phyloP scores from a whole-genome alignment of 2,329 filamentous ascomycete genomes.

The Hirsutella minnesotensis region DNA sequence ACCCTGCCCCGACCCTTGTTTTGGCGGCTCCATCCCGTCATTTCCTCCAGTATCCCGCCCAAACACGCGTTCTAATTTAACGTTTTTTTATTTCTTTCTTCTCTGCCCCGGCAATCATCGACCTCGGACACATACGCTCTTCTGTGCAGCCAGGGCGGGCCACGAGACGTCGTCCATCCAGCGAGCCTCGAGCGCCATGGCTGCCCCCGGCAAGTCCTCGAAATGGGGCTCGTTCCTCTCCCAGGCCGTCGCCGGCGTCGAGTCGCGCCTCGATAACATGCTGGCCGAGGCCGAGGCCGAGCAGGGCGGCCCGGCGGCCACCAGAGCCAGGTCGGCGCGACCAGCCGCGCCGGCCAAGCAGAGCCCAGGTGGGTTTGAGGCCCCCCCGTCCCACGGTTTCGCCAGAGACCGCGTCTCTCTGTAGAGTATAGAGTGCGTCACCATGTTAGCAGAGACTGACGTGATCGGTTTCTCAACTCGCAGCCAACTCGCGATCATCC shows the following conservation, averaged over 20 bases:
- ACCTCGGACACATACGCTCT: too few species aligned
- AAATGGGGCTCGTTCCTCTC: slow-evolving; percentile 73
- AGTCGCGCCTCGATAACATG: slow-evolving; percentile 85
- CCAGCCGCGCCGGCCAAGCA: slow-evolving; percentile 15
- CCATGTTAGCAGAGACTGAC: too few species aligned
- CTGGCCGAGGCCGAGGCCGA: slow-evolving; percentile 61
- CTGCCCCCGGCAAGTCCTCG: slow-evolving; percentile 34
- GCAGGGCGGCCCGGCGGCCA: slow-evolving; percentile 1
- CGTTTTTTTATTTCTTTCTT: too few species aligned
- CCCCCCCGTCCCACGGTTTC: neutral
- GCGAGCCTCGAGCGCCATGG: slow-evolving; percentile 24
- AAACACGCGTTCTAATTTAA: neutral
- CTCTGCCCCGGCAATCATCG: too few species aligned
- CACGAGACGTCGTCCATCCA: neutral
- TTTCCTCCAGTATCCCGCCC: too few species aligned
- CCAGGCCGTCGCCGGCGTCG: slow-evolving; percentile 85
- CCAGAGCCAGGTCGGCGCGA: neutral
- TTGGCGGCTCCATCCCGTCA: too few species aligned
- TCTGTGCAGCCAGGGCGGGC: too few species aligned
- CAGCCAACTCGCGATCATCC: slow-evolving; percentile 49
- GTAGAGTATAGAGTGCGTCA: too few species aligned
- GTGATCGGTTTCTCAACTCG: slow-evolving; percentile 1
- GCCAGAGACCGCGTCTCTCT: too few species aligned
- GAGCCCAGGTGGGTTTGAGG: slow-evolving; percentile 9
- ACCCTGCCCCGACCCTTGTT: too few species aligned